Evolutionary conservation across 805 yeast species (phyloP), one percentile per base, ranked within the genome.

Genomic region (Kockiozyma suomiensis): DNA sequence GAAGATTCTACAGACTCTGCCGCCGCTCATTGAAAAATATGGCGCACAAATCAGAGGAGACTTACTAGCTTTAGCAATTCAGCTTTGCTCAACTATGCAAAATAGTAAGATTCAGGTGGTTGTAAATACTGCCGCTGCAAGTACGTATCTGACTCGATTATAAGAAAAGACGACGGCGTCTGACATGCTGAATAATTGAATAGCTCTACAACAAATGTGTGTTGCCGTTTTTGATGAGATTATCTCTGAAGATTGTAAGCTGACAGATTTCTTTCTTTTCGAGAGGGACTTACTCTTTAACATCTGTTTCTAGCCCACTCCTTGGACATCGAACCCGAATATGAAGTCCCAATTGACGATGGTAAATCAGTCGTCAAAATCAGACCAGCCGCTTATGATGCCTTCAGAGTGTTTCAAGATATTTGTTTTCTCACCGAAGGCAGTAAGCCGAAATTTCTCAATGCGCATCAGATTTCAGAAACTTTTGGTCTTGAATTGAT

Each of bases 41-140:
- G 78, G 84, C 0, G 70, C 73, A 3, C 76, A 77, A 49, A 78
- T 92, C 41, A 75, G 76, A 21, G 92, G 85, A 17, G 79, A 76
- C 0, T 71, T 82, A 15, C 76, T 91, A 37, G 76, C 85, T 6
- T 82, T 82, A 62, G 73, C 90, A 12, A 74, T 93, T 21, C 75
- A 78, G 23, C 83, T 93, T 1, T 89, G 96, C 70, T 81, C 94
- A 0, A 80, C 84, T 35, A 78, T 94, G 51, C 91, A 89, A 58
- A 76, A 83, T 13, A 87, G 84, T 62, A 87, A 88, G 67, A 81
- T 85, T 4, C 83, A 87, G 0, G 88, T 89, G 67, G 96, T 94
- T 4, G 80, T 84, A 13, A 92, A 91, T 68, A 89, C 98, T 0
- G 97, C 98, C 0, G 85, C 90, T 51, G 99, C 98, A 1, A 90